phyloP scores from a whole-genome alignment of 495 filamentous ascomycete genomes.

The Xylaria grammica region DNA sequence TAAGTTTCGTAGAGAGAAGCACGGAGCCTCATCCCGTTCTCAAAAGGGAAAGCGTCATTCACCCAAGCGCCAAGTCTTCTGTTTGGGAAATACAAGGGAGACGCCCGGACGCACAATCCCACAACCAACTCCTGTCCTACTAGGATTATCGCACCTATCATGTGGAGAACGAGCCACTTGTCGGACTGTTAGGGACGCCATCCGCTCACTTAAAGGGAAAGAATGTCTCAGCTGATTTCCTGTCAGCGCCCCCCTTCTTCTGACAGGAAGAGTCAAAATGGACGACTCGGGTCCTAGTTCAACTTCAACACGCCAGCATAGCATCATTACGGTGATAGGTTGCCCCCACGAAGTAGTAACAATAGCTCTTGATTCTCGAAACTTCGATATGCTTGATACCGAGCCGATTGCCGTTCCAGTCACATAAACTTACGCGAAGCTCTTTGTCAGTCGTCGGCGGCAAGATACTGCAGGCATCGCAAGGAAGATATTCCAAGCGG shows the following conservation, averaged over 20 bases:
- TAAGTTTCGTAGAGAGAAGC: background rate
- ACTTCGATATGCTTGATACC: background rate
- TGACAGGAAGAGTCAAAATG: too few relatives aligned
- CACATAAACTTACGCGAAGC: too few relatives aligned
- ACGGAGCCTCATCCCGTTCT: conserved; percentile 15
- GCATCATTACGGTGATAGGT: background rate
- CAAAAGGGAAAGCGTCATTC: conserved; percentile 11
- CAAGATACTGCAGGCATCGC: too few relatives aligned
- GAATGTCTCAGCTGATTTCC: background rate
- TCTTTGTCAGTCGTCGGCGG: too few relatives aligned
- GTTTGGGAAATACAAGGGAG: conserved; percentile 20
- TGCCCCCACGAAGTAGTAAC: background rate
- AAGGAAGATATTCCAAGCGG: too few relatives aligned
- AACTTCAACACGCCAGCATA: too few relatives aligned
- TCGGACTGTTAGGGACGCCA: background rate
- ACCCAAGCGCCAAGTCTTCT: conserved; percentile 5
- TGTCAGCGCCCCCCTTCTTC: too few relatives aligned
- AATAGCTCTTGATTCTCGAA: background rate
- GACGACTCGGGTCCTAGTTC: background rate
- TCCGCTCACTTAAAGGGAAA: background rate
- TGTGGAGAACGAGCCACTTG: background rate
- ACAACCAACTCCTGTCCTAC: background rate
- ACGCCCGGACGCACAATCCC: conserved; percentile 1
- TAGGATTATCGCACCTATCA: conserved; percentile 22
- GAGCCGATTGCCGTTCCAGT: background rate